Evolutionary conservation across 257 asterid genomes (phyloP).

Genomic region (Parsonsia alboflavescens): DNA sequence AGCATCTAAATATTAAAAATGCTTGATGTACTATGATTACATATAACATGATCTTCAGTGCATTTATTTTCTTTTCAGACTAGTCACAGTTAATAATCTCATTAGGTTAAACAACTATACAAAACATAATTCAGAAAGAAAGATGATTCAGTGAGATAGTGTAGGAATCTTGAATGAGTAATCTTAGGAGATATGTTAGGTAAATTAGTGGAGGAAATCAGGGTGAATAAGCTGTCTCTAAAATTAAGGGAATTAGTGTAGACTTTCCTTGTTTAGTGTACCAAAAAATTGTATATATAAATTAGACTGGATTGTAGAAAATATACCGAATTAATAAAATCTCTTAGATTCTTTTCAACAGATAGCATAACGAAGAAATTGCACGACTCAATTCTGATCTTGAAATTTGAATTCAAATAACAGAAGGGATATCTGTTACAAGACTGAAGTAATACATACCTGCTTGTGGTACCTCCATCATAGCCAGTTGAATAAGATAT

Average conservation of each 20-base stretch:
- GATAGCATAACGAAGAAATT: background rate
- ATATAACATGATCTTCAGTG: background rate
- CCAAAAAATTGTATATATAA: too few species aligned
- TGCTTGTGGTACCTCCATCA: conserved; percentile 95
- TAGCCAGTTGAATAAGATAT: conserved; percentile 83
- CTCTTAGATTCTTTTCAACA: too few species aligned
- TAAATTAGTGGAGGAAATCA: too few species aligned
- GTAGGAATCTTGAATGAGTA: too few species aligned
- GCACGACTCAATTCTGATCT: background rate
- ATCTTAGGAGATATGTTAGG: too few species aligned
- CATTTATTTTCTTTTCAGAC: background rate
- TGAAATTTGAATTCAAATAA: background rate
- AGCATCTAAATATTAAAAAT: background rate
- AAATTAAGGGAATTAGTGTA: too few species aligned
- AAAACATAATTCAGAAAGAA: background rate
- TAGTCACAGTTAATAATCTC: background rate
- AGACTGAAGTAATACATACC: conserved; percentile 26
- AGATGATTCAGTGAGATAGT: background rate
- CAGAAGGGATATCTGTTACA: background rate
- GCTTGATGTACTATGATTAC: background rate
- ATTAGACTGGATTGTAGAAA: too few species aligned
- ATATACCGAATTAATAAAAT: too few species aligned
- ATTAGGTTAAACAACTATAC: background rate
- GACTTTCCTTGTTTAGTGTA: too few species aligned
- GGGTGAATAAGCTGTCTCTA: too few species aligned